phyloP scores from a whole-genome alignment of 495 filamentous ascomycete species.

The Pseudomonodictys pantanalensis region DNA sequence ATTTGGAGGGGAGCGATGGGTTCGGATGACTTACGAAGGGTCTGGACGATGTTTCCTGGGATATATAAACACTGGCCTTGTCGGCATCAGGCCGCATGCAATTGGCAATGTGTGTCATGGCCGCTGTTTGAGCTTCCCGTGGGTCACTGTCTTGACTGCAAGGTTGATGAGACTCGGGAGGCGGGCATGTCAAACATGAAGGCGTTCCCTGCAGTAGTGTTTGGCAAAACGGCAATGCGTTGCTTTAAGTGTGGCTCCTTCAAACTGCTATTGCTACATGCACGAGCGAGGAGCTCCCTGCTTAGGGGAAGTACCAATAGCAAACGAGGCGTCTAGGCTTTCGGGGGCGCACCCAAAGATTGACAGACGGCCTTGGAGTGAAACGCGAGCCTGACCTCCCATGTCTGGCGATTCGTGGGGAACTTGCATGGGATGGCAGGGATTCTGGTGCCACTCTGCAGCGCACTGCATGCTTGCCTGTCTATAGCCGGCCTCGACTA shows the following conservation, averaged over 20 bases:
- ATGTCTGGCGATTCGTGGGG: constrained; percentile 36
- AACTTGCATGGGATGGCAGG: constrained; percentile 29
- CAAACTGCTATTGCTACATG: constrained; percentile 38
- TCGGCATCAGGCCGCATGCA: constrained; percentile 35
- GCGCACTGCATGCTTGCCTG: constrained; percentile 20
- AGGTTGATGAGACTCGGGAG: constrained; percentile 37
- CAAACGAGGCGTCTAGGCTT: constrained; percentile 29
- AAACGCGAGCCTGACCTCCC: constrained; percentile 34
- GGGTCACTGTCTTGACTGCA: constrained; percentile 28
- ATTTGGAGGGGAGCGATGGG: constrained; percentile 16
- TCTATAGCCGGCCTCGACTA: constrained; percentile 24
- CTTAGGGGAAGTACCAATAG: constrained; percentile 33
- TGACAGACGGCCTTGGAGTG: constrained; percentile 29
- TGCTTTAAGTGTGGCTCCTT: constrained; percentile 37
- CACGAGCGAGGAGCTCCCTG: constrained; percentile 22
- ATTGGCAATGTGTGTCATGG: constrained; percentile 40
- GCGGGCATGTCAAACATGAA: constrained; percentile 38
- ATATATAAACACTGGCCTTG: constrained; percentile 32
- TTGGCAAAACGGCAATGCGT: constrained; percentile 23
- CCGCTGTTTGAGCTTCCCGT: constrained; percentile 23
- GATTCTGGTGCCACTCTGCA: constrained; percentile 22
- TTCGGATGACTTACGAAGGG: constrained; percentile 23
- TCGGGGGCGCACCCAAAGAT: constrained; percentile 29
- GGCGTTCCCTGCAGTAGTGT: constrained; percentile 34
- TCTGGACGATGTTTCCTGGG: constrained; percentile 28